Evolutionary conservation across 257 asterid genomes (phyloP), one percentile per base, ranked within the genome.

Genomic region (Scutellaria barbata): DNA sequence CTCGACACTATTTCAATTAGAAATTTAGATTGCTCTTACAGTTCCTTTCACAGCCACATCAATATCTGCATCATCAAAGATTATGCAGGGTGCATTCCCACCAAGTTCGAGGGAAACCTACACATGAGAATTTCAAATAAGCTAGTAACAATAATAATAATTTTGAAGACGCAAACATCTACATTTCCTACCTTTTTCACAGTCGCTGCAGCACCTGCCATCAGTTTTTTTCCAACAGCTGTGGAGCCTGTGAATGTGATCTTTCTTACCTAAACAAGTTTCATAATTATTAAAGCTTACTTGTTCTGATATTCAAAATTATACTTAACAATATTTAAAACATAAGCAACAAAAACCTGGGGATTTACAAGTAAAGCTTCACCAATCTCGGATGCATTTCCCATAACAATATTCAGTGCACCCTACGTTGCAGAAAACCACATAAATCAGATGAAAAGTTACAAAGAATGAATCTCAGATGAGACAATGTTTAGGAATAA

Each of bases 61-160:
- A 77, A 95, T 85, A 81, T 95, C 98, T 45, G 99, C 98, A 58
- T 95, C 99, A 81, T 95, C 98, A 82, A 95, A 95, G 56, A 92
- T 74, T 79, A 95, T 88, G 87, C 97, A 88, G 53, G 98, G 98
- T 77, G 98, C 99, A 87, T 90, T 95, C 65, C 98, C 99, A 47
- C 99, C 99, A 81, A 95, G 98, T 82, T 95, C 99, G 40, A 92
- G 92, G 74, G 98, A 95, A 68, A 92, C 93, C 98, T 92, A 72
- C 59, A 76, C 16, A 39, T 42, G 33, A 75, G 72, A 63, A 16
- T 52, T 54, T 30, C 14, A 20, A 33, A 37, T 76, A 57, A 78
- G 78, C 30, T 43, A 71, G 54, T 37, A 41, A 59, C n/a, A 70
- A 45, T 60, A 50, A 66, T 14, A 55, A n/a, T 67, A 53, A 54